Evolutionary conservation across 2,329 filamentous ascomycete genomes (phyloP), one percentile per base, ranked within the genome.

Genomic region (Westerdykella aurantiaca): DNA sequence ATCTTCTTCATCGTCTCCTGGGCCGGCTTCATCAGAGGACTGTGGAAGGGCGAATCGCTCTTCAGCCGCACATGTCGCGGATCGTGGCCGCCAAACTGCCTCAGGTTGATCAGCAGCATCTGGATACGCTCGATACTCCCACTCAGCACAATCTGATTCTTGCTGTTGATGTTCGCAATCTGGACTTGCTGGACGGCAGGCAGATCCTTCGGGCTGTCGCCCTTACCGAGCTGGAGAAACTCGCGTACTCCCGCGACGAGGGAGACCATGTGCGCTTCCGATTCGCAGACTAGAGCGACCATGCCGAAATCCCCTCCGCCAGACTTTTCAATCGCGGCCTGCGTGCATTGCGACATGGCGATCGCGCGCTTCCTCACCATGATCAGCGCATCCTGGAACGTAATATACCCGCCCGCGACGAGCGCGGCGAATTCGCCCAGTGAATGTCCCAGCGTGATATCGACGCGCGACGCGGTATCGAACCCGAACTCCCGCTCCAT

Each of bases 61-160:
- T 91, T 93, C 50, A 97, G 72, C 46, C 86, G 77, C 38, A 97
- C 89, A 10, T 88, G 87, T 42, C 91, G 77, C 4, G 91, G 90
- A 67, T 96, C 91, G 64, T 96, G 89, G 10, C 90, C 90, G 9
- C 88, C 81, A 63, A 95, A 96, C 63, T 94, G 88, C 41, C 89
- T 76, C 45, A 97, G 76, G 63, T 96, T 89, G 10, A 86, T 82
- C 42, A 96, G 73, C 14, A 96, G 80, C 44, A 83, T 84, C 58
- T 81, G 83, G 66, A 96, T 95, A 55, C 82, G 78, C 57, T 84
- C 83, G 42, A 96, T 83, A 67, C 83, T 91, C 31, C 91, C 91
- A 61, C 86, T 93, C 41, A 97, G 75, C 41, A 96, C 91, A 57
- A 97, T 95, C 71, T 97, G 91, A 64, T 95, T 95, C 72, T 89